A percentile compares a stretch with the other conserved stretches of the same genome.
Conservation (phyloP, 495 filamentous ascomycete species). For the Parathielavia appendiculata region DNA sequence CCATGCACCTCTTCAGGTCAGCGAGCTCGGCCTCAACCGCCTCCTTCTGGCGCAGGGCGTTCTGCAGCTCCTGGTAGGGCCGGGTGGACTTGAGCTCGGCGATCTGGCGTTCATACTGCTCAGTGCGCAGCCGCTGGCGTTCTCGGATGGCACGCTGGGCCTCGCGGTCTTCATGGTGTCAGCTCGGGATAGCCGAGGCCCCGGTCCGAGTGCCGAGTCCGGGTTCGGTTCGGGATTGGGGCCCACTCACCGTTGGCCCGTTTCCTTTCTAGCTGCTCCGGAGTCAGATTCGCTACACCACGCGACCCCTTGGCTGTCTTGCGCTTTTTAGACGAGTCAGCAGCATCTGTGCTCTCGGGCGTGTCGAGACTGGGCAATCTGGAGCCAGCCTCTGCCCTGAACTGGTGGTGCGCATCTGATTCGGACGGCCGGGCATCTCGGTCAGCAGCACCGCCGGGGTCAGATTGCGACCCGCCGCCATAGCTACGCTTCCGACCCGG, state of each 20-base stretch:
- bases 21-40: slow-evolving; percentile 64
- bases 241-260: slow-evolving; percentile 59
- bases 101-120: slow-evolving; percentile 48
- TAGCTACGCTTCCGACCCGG: slow-evolving; percentile 1
- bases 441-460: background rate
- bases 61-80: slow-evolving; percentile 73
- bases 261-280: slow-evolving; percentile 68
- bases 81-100: slow-evolving; percentile 57
- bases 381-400: background rate
- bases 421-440: background rate
- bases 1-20: slow-evolving; percentile 59
- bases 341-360: slow-evolving; percentile 4
- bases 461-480: background rate
- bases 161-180: slow-evolving; percentile 53
- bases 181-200: background rate
- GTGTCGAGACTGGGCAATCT: background rate
- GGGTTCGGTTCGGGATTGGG: background rate
- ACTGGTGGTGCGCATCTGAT: background rate
- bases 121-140: slow-evolving; percentile 69
- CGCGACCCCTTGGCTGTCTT: slow-evolving; percentile 42
- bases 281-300: slow-evolving; percentile 64
- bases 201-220: background rate
- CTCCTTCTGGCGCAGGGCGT: slow-evolving; percentile 63
- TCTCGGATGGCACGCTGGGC: slow-evolving; percentile 78
- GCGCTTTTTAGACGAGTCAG: slow-evolving; percentile 28